A percentile compares a stretch with the other conserved stretches of the same genome.
phyloP scores from a whole-genome alignment of 164 flowering plant species.

The Vitis riparia region DNA sequence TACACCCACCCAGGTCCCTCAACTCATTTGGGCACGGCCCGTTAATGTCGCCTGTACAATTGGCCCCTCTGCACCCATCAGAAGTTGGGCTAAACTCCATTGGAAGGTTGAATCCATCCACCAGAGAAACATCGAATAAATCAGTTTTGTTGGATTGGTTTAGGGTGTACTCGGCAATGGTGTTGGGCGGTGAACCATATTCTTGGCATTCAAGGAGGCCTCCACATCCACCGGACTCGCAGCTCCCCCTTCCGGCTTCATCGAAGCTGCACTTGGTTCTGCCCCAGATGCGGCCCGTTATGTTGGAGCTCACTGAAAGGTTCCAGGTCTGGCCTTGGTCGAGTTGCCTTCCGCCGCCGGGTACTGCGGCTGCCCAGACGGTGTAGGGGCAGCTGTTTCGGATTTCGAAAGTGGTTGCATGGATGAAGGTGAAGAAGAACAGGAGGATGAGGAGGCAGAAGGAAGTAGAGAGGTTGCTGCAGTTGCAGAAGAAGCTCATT shows the following conservation, averaged over 20 bases:
- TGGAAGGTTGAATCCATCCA: slow-evolving; percentile 31
- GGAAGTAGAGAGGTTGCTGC: too few relatives aligned
- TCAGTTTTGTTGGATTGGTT: slow-evolving; percentile 21
- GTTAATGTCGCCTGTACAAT: slow-evolving; percentile 17
- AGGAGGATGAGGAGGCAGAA: too few relatives aligned
- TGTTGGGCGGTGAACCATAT: slow-evolving; percentile 20
- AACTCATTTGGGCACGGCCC: not conserved
- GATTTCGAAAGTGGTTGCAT: too few relatives aligned
- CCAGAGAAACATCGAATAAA: slow-evolving; percentile 22
- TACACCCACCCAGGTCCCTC: not conserved
- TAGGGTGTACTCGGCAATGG: slow-evolving; percentile 23
- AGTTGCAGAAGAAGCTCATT: too few relatives aligned
- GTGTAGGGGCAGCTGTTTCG: slow-evolving; percentile 30
- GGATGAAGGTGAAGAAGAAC: too few relatives aligned
- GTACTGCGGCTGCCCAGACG: slow-evolving; percentile 29
- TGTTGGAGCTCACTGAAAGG: slow-evolving; percentile 8
- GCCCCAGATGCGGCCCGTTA: slow-evolving; percentile 28
- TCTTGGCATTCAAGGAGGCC: slow-evolving; percentile 18
- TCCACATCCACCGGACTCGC: slow-evolving; percentile 27
- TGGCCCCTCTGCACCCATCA: not conserved
- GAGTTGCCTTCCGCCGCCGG: slow-evolving; percentile 24
- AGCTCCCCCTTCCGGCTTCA: slow-evolving; percentile 16
- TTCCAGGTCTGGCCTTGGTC: slow-evolving; percentile 20
- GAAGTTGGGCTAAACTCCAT: slow-evolving; percentile 21
- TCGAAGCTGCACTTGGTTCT: slow-evolving; percentile 27